A percentile compares a stretch with the other conserved stretches of the same genome.
Evolutionary conservation across 2,329 filamentous ascomycete species (phyloP).

Genomic region (Cytospora leucostoma): DNA sequence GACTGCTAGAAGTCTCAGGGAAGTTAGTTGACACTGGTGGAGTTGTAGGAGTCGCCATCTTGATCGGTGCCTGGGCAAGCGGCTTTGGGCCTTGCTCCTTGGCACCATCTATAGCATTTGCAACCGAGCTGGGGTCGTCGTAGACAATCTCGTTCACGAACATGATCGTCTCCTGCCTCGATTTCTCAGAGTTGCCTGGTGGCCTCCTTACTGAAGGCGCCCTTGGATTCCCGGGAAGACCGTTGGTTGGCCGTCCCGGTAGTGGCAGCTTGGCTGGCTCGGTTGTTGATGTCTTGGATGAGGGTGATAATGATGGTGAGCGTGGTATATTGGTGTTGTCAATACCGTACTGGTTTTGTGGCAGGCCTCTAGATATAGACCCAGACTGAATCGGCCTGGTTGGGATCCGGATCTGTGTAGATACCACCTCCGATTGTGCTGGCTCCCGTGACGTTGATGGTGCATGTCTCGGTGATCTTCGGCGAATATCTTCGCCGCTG

Average conservation of each 20-base stretch:
- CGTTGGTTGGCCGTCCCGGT: conserved; percentile 48
- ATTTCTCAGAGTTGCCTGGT: conserved; percentile 31
- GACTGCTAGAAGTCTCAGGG: conserved; percentile 28
- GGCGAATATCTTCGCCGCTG: conserved; percentile 50
- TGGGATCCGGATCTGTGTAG: conserved; percentile 2
- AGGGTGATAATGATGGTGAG: conserved; percentile 35
- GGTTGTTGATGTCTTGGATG: conserved; percentile 36
- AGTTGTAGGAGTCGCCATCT: background rate
- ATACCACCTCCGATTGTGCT: background rate
- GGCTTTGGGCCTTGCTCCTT: conserved; percentile 37
- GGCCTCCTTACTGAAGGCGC: conserved; percentile 39
- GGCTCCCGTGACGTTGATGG: conserved; percentile 10
- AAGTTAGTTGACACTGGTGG: conserved; percentile 14
- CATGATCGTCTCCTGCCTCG: conserved; percentile 53
- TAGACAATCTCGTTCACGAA: conserved; percentile 59
- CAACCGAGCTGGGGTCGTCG: conserved; percentile 51
- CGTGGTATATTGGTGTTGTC: conserved; percentile 34
- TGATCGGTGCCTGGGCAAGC: conserved; percentile 21
- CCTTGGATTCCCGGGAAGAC: conserved; percentile 51
- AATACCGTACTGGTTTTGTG: conserved; percentile 13
- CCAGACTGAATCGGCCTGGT: conserved; percentile 16
- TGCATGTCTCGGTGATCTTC: conserved; percentile 51
- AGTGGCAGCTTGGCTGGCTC: conserved; percentile 43
- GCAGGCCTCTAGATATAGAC: conserved; percentile 14
- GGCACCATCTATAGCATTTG: conserved; percentile 50